Percentiles rank a stretch among this genome's conserved stretches.
phyloP scores from a whole-genome alignment of 2,329 filamentous ascomycete genomes.

The Chaetomiaceae sp. region DNA sequence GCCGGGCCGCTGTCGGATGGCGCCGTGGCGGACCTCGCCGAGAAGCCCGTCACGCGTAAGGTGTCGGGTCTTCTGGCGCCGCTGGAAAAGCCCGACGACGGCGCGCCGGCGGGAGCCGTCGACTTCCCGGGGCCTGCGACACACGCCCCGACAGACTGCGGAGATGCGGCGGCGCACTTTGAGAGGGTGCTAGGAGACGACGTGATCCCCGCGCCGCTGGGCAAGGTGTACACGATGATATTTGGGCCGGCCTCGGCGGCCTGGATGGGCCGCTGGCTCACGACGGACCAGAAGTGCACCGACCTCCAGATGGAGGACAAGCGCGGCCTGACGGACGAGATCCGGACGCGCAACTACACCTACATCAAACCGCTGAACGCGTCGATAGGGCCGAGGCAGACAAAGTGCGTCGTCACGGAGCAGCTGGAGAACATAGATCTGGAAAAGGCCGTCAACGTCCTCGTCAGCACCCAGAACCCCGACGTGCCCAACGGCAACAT shows the following conservation, averaged over 20 bases:
- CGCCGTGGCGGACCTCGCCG: slow-evolving; percentile 47
- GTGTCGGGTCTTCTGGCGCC: slow-evolving; percentile 52
- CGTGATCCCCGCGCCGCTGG: slow-evolving; percentile 76
- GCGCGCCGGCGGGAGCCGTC: slow-evolving; percentile 30
- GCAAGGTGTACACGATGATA: slow-evolving; percentile 83
- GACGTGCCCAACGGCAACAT: slow-evolving; percentile 93
- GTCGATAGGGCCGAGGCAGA: slow-evolving; percentile 86
- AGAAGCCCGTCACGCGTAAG: slow-evolving; percentile 65
- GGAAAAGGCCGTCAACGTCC: slow-evolving; percentile 81
- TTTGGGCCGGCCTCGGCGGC: slow-evolving; percentile 75
- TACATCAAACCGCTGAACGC: slow-evolving; percentile 89
- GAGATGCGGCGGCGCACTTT: slow-evolving; percentile 72
- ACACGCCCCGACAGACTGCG: slow-evolving; percentile 81
- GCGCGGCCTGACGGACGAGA: slow-evolving; percentile 69
- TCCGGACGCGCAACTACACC: slow-evolving; percentile 67
- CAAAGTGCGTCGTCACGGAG: slow-evolving; percentile 87
- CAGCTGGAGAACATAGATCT: slow-evolving; percentile 79
- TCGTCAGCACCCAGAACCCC: slow-evolving; percentile 78
- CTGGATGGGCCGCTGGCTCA: slow-evolving; percentile 84
- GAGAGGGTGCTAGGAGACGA: slow-evolving; percentile 84
- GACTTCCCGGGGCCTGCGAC: slow-evolving; percentile 83
- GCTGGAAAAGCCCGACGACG: slow-evolving; percentile 47
- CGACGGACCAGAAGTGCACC: slow-evolving; percentile 79
- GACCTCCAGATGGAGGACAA: slow-evolving; percentile 88
- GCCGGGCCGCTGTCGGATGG: slow-evolving; percentile 37